These are phyloP conservation scores for Trichoderma sp. DNA, from an alignment of 2,329 filamentous ascomycete genomes.

Conservation along the genomic window DNA sequence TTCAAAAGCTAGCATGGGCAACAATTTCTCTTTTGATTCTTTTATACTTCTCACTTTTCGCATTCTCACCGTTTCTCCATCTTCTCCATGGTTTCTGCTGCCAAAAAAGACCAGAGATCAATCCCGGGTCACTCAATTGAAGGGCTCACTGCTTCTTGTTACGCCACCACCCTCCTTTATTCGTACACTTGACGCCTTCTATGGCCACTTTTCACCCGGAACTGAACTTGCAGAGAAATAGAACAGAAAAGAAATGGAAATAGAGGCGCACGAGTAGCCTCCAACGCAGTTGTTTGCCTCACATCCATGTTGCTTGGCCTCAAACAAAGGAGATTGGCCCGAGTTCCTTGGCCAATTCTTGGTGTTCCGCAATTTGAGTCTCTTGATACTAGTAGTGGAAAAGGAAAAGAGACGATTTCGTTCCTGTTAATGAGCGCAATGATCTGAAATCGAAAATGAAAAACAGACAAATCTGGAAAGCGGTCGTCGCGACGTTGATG, in stretches of 20 bases:
- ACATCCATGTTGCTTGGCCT: not conserved
- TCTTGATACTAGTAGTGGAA: not conserved
- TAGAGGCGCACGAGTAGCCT: not conserved
- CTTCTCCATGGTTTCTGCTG: not conserved
- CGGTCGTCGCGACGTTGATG: constrained; percentile 20
- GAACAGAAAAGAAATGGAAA: not conserved
- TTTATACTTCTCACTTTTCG: not conserved
- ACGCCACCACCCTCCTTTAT: constrained; percentile 32
- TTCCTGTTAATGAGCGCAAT: not conserved
- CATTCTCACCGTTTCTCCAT: constrained; percentile 29
- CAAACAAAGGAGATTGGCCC: not conserved
- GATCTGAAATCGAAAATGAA: constrained; percentile 2
- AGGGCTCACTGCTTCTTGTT: constrained; percentile 31
- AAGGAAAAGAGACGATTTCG: constrained; percentile 1
- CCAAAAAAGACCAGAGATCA: not conserved
- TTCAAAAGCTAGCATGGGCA: constrained; percentile 23
- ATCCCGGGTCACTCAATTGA: constrained; percentile 26
- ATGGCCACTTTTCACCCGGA: constrained; percentile 1
- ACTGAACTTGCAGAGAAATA: not conserved
- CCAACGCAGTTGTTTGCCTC: not conserved
- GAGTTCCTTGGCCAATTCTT: not conserved
- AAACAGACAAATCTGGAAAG: not conserved
- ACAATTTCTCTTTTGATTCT: constrained; percentile 9
- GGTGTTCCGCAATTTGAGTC: constrained; percentile 1
- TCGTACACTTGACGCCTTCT: constrained; percentile 32